A percentile compares a stretch with the other conserved stretches of the same genome.
Conservation (phyloP, 2,329 filamentous ascomycete genomes). For the Alternaria ethzedia region DNA sequence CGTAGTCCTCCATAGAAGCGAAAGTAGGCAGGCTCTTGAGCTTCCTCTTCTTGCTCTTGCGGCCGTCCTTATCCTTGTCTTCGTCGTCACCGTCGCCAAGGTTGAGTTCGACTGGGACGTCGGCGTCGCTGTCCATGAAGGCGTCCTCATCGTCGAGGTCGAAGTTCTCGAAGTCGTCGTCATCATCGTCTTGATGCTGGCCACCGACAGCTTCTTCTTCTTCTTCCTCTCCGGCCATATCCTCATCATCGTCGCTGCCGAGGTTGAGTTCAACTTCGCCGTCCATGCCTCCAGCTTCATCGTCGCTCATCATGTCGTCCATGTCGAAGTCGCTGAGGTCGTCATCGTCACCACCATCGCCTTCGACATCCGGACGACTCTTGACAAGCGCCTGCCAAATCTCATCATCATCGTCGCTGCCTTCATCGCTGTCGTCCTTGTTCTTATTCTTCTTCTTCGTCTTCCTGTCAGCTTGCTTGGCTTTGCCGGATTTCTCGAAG, state of each 20-base stretch:
- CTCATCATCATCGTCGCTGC: conserved; percentile 76
- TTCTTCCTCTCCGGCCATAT: conserved; percentile 50
- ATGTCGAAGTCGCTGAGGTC: conserved; percentile 61
- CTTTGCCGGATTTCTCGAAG: conserved; percentile 72
- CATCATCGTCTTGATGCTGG: conserved; percentile 34
- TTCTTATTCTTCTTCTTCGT: conserved; percentile 57
- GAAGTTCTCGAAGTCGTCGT: conserved; percentile 51
- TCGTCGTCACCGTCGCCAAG: conserved; percentile 47
- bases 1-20: conserved; percentile 93
- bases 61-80: conserved; percentile 48
- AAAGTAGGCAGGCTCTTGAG: conserved; percentile 91
- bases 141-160: conserved; percentile 60
- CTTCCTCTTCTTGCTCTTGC: conserved; percentile 75
- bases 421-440: conserved; percentile 52
- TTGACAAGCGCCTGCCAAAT: conserved; percentile 92
- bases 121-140: conserved; percentile 63
- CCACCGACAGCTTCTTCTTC: conserved; percentile 57
- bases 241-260: conserved; percentile 58
- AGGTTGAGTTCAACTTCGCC: conserved; percentile 53
- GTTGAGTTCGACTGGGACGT: conserved; percentile 59
- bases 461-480: conserved; percentile 63
- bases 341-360: conserved; percentile 65
- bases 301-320: conserved; percentile 54
- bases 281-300: conserved; percentile 53
- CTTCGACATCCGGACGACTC: conserved; percentile 78